These are phyloP conservation scores for Begonia peltatifolia DNA, from an alignment of 306 rosid genomes.

Conservation along the genomic window DNA sequence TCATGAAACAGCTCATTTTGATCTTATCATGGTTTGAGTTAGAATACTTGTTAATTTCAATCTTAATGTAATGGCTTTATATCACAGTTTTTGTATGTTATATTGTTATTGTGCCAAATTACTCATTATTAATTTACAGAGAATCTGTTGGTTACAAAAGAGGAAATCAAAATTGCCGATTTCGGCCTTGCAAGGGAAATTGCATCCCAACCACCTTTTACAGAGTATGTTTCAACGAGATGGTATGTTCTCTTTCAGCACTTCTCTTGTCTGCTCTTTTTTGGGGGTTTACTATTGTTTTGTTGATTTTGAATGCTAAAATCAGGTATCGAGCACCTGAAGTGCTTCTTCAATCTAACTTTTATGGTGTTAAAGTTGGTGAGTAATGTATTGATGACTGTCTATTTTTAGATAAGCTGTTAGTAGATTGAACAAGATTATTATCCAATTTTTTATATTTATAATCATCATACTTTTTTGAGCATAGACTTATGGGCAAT, in stretches of 20 bases:
- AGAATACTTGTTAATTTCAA: no score
- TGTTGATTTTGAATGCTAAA: conserved; percentile 6
- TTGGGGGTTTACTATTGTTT: not conserved
- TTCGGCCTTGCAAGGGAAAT: conserved; percentile 95
- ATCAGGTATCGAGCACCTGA: conserved; percentile 99
- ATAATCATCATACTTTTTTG: not conserved
- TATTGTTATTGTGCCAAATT: no score
- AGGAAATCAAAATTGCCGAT: conserved; percentile 78
- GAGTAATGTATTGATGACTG: conserved; percentile 14
- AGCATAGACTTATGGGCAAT: conserved; percentile 94
- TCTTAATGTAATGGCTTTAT: no score
- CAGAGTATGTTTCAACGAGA: conserved; percentile 89
- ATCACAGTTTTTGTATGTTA: no score
- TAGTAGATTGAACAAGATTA: no score
- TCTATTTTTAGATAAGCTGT: no score
- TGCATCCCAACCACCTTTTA: conserved; percentile 76
- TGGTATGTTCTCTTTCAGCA: conserved; percentile 38
- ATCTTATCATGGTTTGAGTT: no score
- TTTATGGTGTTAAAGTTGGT: conserved; percentile 89
- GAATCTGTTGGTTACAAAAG: conserved; percentile 77
- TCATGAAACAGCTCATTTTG: no score
- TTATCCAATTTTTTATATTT: not conserved
- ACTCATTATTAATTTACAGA: conserved; percentile 29
- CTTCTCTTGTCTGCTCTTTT: conserved; percentile 3
- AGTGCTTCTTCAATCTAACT: conserved; percentile 83